Evolutionary conservation across 2,329 filamentous ascomycete genomes (phyloP).

Genomic region (Claviceps paspali): DNA sequence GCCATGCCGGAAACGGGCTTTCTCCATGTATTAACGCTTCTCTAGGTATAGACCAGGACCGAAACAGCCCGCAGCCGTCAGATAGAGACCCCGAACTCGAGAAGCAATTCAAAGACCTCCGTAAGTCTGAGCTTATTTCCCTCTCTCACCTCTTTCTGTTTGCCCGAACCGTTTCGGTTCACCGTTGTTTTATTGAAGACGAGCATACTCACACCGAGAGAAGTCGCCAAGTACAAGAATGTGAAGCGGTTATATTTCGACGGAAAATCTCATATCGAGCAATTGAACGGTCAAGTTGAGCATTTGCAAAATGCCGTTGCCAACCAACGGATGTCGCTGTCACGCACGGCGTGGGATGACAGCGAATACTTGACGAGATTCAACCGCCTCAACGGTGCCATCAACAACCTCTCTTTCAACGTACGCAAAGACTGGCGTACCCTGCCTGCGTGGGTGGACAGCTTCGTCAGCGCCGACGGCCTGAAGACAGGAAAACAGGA

Average conservation of each 20-base stretch:
- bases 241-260: conserved; percentile 98
- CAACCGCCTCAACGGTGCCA: conserved; percentile 78
- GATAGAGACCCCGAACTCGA: conserved; percentile 33
- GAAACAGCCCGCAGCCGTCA: conserved; percentile 41
- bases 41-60: conserved; percentile 28
- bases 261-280: conserved; percentile 81
- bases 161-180: background rate
- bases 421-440: conserved; percentile 87
- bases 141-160: conserved; percentile 2
- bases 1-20: conserved; percentile 25
- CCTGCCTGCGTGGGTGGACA: conserved; percentile 66
- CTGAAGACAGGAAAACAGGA: conserved; percentile 82
- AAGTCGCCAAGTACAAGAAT: conserved; percentile 95
- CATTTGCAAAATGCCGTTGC: conserved; percentile 94
- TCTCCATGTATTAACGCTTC: conserved; percentile 28
- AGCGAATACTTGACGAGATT: conserved; percentile 86
- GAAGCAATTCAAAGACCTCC: conserved; percentile 41
- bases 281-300: conserved; percentile 75
- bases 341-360: conserved; percentile 85
- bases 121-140: conserved; percentile 22
- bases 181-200: background rate
- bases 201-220: conserved; percentile 10
- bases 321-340: conserved; percentile 87
- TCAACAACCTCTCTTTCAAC: conserved; percentile 89
- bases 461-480: conserved; percentile 71